Evolutionary conservation across 352 stramenopile genomes (phyloP), one percentile per base, ranked within the genome.

Genomic region (Halophytophthora batemanensis): DNA sequence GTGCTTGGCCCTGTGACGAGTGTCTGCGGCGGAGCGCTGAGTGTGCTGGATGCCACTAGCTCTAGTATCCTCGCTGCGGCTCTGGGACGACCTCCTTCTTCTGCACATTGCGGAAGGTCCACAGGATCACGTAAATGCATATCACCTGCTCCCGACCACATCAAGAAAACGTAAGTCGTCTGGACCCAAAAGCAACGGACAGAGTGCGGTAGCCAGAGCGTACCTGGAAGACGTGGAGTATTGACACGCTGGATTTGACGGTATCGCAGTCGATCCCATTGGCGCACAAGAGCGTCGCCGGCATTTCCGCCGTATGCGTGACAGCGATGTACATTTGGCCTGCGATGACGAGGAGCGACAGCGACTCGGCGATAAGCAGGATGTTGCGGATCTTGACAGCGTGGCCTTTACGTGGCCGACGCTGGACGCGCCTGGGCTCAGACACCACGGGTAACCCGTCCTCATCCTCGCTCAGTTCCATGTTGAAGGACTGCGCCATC

Each of bases 221-320:
- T 15, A 59, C 59, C 56, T 77, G 67, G 28, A 74, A 64, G 5
- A 58, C 21, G 41, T 81, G 67, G 17, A 81, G 50, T 3, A 68
- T 39, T 25, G 45, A 65, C 6, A 81, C 37, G n/a, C 46, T 60
- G 13, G 57, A 50, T 17, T 63, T 46, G 29, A 86, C 46, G 15
- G 59, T 56, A 3, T 82, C 59, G 42, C 77, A 87, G 37, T 64
- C 19, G 5, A 59, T 35, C 6, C 74, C 77, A 46, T 86, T 86
- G 12, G 77, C 74, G 33, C 77, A 87, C 0, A 63, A 70, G 7
- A 87, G 58, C 48, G 81, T 74, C 15, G 53, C 34, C 3, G 59
- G 59, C 2, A 53, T 56, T 31, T 10, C 54, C 7, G 36, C 40
- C 19, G 52, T 34, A 38, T 61, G 53, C 14, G 43, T 15, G 37